Percentiles rank a stretch among this genome's conserved stretches.
phyloP scores from a whole-genome alignment of 257 asterid genomes.

The Haberlea rhodopensis region DNA sequence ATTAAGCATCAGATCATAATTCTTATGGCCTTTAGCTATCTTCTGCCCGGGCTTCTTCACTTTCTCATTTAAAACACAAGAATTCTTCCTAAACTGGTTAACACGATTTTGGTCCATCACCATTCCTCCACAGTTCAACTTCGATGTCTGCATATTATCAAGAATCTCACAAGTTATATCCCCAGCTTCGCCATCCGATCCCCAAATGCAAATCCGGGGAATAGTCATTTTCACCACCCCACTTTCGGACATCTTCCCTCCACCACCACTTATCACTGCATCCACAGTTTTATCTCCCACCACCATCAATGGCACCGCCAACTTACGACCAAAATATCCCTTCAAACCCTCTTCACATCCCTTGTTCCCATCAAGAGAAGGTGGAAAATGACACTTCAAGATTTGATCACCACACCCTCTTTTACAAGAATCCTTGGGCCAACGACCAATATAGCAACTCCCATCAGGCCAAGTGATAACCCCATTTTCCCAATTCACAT shows the following conservation, averaged over 20 bases:
- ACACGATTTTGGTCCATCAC: constrained; percentile 35
- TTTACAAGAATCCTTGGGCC: constrained; percentile 37
- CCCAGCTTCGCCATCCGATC: constrained; percentile 56
- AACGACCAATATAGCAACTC: constrained; percentile 55
- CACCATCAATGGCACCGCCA: constrained; percentile 43
- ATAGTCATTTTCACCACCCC: constrained; percentile 34
- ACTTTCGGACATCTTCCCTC: constrained; percentile 38
- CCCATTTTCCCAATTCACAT: constrained; percentile 61
- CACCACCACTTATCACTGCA: constrained; percentile 32
- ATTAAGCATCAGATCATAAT: constrained; percentile 65
- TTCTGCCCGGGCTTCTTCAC: constrained; percentile 57
- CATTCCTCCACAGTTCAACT: constrained; percentile 42
- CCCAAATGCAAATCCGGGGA: constrained; percentile 63
- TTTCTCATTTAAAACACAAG: constrained; percentile 40
- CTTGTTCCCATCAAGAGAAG: constrained; percentile 27
- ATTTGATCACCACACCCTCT: constrained; percentile 22
- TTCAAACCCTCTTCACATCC: constrained; percentile 25
- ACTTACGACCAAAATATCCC: constrained; percentile 38
- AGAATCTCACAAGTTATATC: constrained; percentile 57
- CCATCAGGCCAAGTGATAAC: constrained; percentile 66
- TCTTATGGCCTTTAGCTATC: constrained; percentile 61
- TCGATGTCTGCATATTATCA: constrained; percentile 46
- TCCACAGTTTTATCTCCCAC: constrained; percentile 38
- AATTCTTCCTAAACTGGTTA: constrained; percentile 46
- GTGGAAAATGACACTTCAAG: constrained; percentile 50